Base-by-base conservation (phyloP, 225 moss, liverwort and hornwort species). In the Thuidium tamariscinum region DNA sequence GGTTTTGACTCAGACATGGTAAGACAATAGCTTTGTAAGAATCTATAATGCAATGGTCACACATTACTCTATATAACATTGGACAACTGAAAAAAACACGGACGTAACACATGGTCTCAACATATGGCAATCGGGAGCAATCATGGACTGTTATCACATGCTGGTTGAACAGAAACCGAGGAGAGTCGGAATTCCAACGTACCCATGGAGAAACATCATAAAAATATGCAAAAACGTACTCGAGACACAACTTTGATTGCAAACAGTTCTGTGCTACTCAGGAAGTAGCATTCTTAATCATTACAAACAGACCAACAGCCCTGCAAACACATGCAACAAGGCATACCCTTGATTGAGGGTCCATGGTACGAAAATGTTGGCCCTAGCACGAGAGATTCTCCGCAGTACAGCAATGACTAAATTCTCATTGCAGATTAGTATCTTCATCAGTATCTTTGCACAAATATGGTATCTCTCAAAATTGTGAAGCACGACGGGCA, bases 401-500 rank as follows among this genome's bases (percentile, higher is more conserved):
- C 76, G 62, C 63, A 84, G 46, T 83, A 87, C 82, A 74, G 51
- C 26, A 82, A 78, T 73, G 67, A 86, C 52, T 42, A 30, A n/a
- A 75, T 78, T 79, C 86, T 88, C 89, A 74, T 84, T 68, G 86
- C 80, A 75, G n/a, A 72, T 70, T 70, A 49, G 71, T 61, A 86
- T 67, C 80, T 82, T 89, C 84, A 60, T 51, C 65, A 44, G 27
- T 78, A 84, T 88, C 59, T 82, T 77, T 78, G 87, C 86, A 80
- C 51, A 64, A 85, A 23, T 83, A 77, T 49, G 67, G 77, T 59
- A 72, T 34, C 76, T 66, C 67, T 82, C 90, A 90, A 90, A 87
- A 87, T 85, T 87, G 87, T 71, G 87, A 51, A 85, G 69, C 80
- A 85, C 51, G 76, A 55, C 87, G 59, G 64, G 46, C 69, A 57